Base-by-base conservation (phyloP, 1,284 basidiomycete species). In the Leucocoprinus gongylophorus region DNA sequence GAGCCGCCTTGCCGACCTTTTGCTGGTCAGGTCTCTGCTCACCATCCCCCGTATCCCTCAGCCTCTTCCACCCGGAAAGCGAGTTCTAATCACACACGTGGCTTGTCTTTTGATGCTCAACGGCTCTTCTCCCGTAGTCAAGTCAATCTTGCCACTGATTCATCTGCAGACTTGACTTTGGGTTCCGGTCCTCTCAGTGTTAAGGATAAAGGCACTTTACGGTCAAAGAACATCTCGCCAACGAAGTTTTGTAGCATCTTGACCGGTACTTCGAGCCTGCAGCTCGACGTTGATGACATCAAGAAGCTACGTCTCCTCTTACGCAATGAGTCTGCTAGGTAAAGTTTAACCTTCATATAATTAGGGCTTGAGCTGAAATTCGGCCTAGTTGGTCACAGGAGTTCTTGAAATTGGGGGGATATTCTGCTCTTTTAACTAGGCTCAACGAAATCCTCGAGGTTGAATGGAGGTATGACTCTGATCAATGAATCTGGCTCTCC, bases 361-460 rank as follows among this genome's bases (percentile, higher is more conserved):
- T 18, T n/a, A 20, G 6, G 18, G 21, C 10, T 37, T 17, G 17
- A 8, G 26, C 35, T 38, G 53, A 51, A 53, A 50, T 35, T 38
- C 54, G 59, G 33, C 56, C 3, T 61, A 88, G 84, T 43, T 99
- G 97, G 95, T 85, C 97, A n/a, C 78, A 87, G 56, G 81, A 86
- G n/a, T 99, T 98, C 64, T 64, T 97, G 39, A 77, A 78, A 46
- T 67, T 80, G 9, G 91, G 92, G 5, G 95, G 97, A 1, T 99
- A 98, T 62, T 76, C 79, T 4, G 85, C 87, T 0, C 71, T 99
- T 35, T 67, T 97, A 21, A 85, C 83, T 1, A 78, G 93, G 43
- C 70, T 99, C n/a, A 89, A 93, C 55, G 95, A 99, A 66, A 76
- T 99, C 9, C 74, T 99, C 0, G 88, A 92, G 57, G 82, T 98